phyloP scores from a whole-genome alignment of 495 filamentous ascomycete species.

The Rhizodiscina lignyota region DNA sequence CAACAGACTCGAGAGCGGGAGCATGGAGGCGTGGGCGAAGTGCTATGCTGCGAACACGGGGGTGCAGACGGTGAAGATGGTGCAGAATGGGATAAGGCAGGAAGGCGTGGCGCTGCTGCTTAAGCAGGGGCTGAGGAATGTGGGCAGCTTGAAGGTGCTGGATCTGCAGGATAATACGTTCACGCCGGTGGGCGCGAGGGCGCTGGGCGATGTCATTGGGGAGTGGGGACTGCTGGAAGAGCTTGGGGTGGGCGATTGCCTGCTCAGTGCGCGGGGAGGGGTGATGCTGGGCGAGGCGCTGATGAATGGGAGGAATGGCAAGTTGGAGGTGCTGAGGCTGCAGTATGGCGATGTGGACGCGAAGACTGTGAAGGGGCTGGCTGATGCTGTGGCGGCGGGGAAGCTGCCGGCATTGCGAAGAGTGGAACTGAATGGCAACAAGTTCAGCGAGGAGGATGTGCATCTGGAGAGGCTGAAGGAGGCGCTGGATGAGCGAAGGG shows the following conservation, averaged over 20 bases:
- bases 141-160: constrained; percentile 44
- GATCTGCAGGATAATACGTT: constrained; percentile 98
- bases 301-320: constrained; percentile 53
- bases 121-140: constrained; percentile 54
- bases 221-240: constrained; percentile 64
- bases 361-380: constrained; percentile 50
- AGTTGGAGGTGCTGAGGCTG: constrained; percentile 61
- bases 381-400: constrained; percentile 39
- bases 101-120: constrained; percentile 73
- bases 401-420: constrained; percentile 57
- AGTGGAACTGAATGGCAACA: constrained; percentile 92
- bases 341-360: constrained; percentile 91
- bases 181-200: constrained; percentile 60
- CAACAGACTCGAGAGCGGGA: constrained; percentile 87
- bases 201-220: constrained; percentile 54
- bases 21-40: constrained; percentile 87
- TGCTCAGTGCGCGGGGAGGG: constrained; percentile 66
- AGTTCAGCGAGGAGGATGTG: constrained; percentile 72
- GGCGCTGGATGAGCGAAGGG: constrained; percentile 34
- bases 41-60: constrained; percentile 62
- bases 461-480: constrained; percentile 34
- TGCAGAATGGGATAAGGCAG: constrained; percentile 92
- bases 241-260: constrained; percentile 76
- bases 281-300: constrained; percentile 57
- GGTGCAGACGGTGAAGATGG: constrained; percentile 84